Evolutionary conservation across 2,329 filamentous ascomycete species (phyloP).

Genomic region (Cladosporium phlei): DNA sequence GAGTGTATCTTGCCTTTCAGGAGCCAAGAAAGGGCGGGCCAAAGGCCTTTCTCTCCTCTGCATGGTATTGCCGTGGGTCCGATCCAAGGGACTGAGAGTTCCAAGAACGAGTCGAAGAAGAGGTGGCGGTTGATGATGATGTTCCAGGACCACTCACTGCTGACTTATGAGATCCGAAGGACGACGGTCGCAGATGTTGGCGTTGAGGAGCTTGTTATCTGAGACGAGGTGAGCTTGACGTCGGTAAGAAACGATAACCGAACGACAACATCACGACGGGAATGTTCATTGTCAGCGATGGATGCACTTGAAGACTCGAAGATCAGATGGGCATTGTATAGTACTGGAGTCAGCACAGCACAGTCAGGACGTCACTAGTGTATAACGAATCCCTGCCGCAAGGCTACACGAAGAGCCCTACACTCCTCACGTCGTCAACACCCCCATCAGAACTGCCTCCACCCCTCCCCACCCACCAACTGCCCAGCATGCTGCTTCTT

Average conservation of each 20-base stretch:
- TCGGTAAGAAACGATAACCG: no score
- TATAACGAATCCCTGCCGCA: no score
- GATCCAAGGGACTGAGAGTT: conserved; percentile 46
- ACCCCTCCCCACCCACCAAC: conserved; percentile 42
- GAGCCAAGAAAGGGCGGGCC: conserved; percentile 46
- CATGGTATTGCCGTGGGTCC: conserved; percentile 65
- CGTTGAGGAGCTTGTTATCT: conserved; percentile 1
- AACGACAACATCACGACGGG: no score
- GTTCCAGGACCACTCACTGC: conserved; percentile 64
- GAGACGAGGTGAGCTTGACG: no score
- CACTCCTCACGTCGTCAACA: no score
- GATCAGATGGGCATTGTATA: no score
- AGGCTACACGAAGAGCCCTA: no score
- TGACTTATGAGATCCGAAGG: conserved; percentile 61
- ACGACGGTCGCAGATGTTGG: background rate
- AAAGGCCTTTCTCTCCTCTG: conserved; percentile 50
- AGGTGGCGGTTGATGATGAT: conserved; percentile 67
- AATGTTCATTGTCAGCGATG: no score
- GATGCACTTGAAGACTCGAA: no score
- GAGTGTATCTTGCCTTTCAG: conserved; percentile 53
- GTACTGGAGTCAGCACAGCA: no score
- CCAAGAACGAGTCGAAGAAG: conserved; percentile 32
- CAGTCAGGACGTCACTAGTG: no score
- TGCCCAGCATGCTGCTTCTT: conserved; percentile 40
- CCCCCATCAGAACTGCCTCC: conserved; percentile 45